phyloP scores from a whole-genome alignment of 352 stramenopile species.

The Elongisporangium senticosum region DNA sequence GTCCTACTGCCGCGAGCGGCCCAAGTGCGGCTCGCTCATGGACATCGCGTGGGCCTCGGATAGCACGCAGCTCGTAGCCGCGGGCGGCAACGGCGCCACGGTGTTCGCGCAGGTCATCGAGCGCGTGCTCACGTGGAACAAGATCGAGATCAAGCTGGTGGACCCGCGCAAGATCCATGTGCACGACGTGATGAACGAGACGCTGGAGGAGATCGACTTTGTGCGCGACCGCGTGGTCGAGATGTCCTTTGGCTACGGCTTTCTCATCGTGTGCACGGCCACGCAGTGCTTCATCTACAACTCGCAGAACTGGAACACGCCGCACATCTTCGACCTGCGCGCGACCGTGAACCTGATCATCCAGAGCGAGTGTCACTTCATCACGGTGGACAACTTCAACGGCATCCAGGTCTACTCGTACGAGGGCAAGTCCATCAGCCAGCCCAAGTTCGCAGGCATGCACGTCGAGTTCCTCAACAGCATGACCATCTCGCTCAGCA shows the following conservation, averaged over 20 bases:
- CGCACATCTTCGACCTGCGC: slow-evolving; percentile 90
- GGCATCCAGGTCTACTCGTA: slow-evolving; percentile 91
- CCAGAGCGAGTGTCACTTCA: slow-evolving; percentile 84
- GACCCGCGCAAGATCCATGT: slow-evolving; percentile 87
- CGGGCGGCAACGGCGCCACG: slow-evolving; percentile 81
- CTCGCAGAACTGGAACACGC: slow-evolving; percentile 89
- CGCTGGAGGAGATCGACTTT: slow-evolving; percentile 90
- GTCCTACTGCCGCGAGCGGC: slow-evolving; percentile 84
- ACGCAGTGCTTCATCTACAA: slow-evolving; percentile 93
- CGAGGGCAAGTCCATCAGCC: slow-evolving; percentile 87
- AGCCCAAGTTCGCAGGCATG: slow-evolving; percentile 81
- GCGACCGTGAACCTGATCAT: slow-evolving; percentile 84
- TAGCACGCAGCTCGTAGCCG: slow-evolving; percentile 87
- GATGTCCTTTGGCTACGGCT: slow-evolving; percentile 88
- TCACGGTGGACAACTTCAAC: slow-evolving; percentile 87
- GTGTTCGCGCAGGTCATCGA: slow-evolving; percentile 90
- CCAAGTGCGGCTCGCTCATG: slow-evolving; percentile 81
- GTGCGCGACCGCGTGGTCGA: slow-evolving; percentile 88
- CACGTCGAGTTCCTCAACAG: slow-evolving; percentile 86
- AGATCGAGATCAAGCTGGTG: slow-evolving; percentile 81
- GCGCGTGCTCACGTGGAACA: slow-evolving; percentile 82
- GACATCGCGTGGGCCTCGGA: slow-evolving; percentile 87
- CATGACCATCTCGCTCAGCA: slow-evolving; percentile 80
- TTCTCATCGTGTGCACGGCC: slow-evolving; percentile 89
- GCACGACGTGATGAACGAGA: slow-evolving; percentile 87